Percentiles rank a stretch among this genome's conserved stretches.
phyloP scores from a whole-genome alignment of 202 grass and related monocot genomes.

The Bolboschoenoplectus hybrid region DNA sequence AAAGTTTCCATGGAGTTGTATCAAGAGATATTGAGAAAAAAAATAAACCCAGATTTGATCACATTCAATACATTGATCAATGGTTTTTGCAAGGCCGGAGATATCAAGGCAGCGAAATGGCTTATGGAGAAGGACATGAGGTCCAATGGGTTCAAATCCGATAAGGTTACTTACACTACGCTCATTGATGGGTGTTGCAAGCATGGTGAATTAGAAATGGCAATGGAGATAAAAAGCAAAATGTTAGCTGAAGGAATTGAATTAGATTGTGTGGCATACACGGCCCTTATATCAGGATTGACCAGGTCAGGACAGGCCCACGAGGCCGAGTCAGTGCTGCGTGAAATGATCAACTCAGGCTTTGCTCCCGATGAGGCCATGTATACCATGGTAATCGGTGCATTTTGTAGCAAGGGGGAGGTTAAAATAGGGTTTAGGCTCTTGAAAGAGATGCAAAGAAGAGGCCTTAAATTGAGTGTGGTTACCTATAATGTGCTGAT shows the following conservation, averaged over 20 bases:
- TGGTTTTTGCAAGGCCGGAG: slow-evolving; percentile 68
- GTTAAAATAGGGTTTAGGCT: slow-evolving; percentile 70
- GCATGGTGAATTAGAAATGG: slow-evolving; percentile 57
- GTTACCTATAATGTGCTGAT: slow-evolving; percentile 91
- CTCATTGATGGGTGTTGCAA: slow-evolving; percentile 85
- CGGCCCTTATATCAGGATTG: slow-evolving; percentile 60
- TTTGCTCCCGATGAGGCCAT: slow-evolving; percentile 57
- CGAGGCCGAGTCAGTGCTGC: slow-evolving; percentile 50
- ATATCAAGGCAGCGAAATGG: slow-evolving; percentile 50
- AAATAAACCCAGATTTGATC: slow-evolving; percentile 57
- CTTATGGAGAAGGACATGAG: slow-evolving; percentile 69
- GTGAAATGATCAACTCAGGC: slow-evolving; percentile 62
- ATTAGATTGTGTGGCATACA: slow-evolving; percentile 77
- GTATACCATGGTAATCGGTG: slow-evolving; percentile 89
- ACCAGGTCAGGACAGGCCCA: slow-evolving; percentile 52
- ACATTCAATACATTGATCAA: slow-evolving; percentile 68
- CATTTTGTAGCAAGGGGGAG: slow-evolving; percentile 66
- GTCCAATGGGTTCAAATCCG: slow-evolving; percentile 43
- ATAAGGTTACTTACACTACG: slow-evolving; percentile 75
- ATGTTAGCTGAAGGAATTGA: slow-evolving; percentile 56
- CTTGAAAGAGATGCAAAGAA: slow-evolving; percentile 83
- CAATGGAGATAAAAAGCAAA: slow-evolving; percentile 56
- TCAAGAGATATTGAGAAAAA: slow-evolving; percentile 47
- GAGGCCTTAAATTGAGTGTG: slow-evolving; percentile 61
- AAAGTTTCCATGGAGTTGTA: slow-evolving; percentile 49